Conservation (phyloP, 2,329 filamentous ascomycete genomes). For the Camptophora hylomeconis region DNA sequence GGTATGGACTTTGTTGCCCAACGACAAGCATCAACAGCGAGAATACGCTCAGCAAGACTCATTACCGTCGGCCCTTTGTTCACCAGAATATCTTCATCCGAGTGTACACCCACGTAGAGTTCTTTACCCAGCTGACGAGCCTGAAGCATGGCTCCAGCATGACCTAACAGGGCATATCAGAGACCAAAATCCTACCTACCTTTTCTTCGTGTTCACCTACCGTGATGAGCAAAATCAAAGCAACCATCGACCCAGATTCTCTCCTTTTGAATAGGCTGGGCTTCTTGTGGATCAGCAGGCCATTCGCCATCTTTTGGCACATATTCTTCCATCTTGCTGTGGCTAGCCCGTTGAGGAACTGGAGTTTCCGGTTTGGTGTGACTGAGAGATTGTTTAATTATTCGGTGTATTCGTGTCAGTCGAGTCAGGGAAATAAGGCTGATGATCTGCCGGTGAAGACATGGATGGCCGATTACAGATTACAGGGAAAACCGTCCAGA, state of each 20-base stretch:
- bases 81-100: slow-evolving; percentile 84
- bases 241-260: slow-evolving; percentile 97
- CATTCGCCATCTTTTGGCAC: slow-evolving; percentile 44
- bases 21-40: slow-evolving; percentile 85
- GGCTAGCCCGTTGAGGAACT: no score
- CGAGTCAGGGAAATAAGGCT: no score
- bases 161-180: slow-evolving; percentile 41
- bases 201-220: slow-evolving; percentile 31
- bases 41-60: slow-evolving; percentile 76
- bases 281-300: slow-evolving; percentile 53
- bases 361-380: no score
- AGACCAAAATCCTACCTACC: slow-evolving; percentile 6
- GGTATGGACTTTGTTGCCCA: slow-evolving; percentile 81
- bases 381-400: no score
- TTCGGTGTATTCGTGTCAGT: no score
- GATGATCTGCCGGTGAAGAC: no score
- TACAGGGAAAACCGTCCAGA: no score
- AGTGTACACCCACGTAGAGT: slow-evolving; percentile 86
- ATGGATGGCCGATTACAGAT: no score
- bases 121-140: slow-evolving; percentile 81
- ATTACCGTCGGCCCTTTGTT: slow-evolving; percentile 98
- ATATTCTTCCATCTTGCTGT: slow-evolving; percentile 3
- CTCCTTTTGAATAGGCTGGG: slow-evolving; percentile 45
- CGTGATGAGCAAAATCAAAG: slow-evolving; percentile 98
- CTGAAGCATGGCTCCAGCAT: slow-evolving; percentile 93